Evolutionary conservation across 164 flowering plant genomes (phyloP), one percentile per base, ranked within the genome.

Genomic region (Stephania japonica): DNA sequence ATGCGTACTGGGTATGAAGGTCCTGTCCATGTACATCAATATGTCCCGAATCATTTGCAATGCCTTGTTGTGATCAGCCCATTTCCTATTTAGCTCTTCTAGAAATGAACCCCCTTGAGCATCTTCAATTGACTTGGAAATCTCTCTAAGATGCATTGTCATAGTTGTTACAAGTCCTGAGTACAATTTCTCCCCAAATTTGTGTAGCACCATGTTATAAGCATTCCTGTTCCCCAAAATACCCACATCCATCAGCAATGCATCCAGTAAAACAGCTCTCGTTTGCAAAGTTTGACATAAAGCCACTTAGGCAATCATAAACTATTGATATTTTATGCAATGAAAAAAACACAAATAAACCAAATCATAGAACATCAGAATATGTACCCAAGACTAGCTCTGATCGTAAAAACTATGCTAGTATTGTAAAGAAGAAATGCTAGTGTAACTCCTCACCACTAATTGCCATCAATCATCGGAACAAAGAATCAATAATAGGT

Each of bases 11-110:
- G 89, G 90, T 61, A 95, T 86, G 78, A 84, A 95, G 25, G 94
- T 91, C 83, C 99, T 86, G 80, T 95, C 98, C 98, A 95, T 95
- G 87, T 92, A 92, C 99, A 95, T 92, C 75, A 95, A 75, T 75
- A 95, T 92, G 83, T 95, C 97, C 18, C 95, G 83, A 62, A 92
- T 89, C 97, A 90, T 92, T 73, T 87, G 91, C 78, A 90, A 76
- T 63, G 93, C 95, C 71, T 91, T 91, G 80, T 90, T 91, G 75
- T 94, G 98, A 38, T 92, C 99, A 38, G 80, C 71, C 98, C 98
- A 95, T 82, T 91, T 92, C 72, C 83, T 83, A 68, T 95, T 91
- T 73, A 92, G 81, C 83, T 92, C 97, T 70, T 92, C 98, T 72
- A 95, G 86, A 79, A 94, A 94, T 68, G 82, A 80, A 59, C 84